These are phyloP conservation scores for Pythium biforme DNA, from an alignment of 352 stramenopile genomes.

Conservation along the genomic window DNA sequence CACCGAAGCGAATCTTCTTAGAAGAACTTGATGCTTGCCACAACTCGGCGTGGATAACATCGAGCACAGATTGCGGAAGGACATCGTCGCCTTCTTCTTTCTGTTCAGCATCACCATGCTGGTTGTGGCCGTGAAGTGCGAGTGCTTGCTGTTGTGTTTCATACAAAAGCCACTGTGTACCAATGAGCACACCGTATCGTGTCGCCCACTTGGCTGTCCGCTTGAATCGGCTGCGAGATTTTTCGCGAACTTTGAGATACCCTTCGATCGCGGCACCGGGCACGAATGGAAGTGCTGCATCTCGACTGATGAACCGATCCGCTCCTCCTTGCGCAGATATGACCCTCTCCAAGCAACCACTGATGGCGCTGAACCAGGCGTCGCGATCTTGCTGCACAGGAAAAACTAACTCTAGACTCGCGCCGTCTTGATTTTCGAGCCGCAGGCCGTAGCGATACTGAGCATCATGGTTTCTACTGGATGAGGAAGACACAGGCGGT, in stretches of 20 bases:
- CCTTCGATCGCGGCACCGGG: constrained; percentile 67
- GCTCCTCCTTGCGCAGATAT: not conserved
- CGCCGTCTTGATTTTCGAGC: constrained; percentile 58
- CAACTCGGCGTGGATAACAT: constrained; percentile 35
- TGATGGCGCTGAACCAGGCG: constrained; percentile 25
- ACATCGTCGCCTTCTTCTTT: constrained; percentile 14
- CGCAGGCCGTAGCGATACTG: constrained; percentile 40
- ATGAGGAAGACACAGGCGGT: not conserved
- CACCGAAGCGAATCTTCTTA: constrained; percentile 5
- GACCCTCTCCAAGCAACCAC: not conserved
- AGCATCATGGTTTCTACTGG: not conserved
- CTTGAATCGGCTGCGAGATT: constrained; percentile 6
- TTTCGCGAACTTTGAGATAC: constrained; percentile 51
- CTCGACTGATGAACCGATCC: constrained; percentile 29
- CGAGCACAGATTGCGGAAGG: constrained; percentile 50
- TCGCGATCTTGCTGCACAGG: constrained; percentile 33
- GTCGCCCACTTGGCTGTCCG: constrained; percentile 36
- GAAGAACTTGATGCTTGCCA: constrained; percentile 12
- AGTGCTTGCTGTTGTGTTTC: constrained; percentile 58
- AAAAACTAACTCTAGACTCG: constrained; percentile 58
- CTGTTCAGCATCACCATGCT: constrained; percentile 12
- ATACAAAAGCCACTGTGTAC: constrained; percentile 70
- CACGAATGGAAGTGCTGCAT: constrained; percentile 57
- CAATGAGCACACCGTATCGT: constrained; percentile 71
- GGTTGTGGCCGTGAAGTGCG: constrained; percentile 25